A percentile compares a stretch with the other conserved stretches of the same genome.
Evolutionary conservation across 2,329 filamentous ascomycete species (phyloP).

Genomic region (Fusarium subglutinans): DNA sequence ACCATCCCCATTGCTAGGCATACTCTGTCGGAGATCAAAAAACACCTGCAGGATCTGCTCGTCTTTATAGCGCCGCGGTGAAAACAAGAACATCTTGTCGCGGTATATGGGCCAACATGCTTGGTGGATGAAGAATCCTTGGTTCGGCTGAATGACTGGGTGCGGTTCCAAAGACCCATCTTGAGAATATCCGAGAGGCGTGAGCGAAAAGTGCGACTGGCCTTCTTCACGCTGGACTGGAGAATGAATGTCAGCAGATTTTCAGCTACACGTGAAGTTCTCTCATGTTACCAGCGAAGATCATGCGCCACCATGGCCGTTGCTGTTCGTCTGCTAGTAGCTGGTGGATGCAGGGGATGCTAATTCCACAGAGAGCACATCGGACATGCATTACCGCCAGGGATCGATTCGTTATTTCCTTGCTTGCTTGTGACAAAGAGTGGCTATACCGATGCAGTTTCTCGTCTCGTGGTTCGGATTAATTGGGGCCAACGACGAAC

Average conservation of each 20-base stretch:
- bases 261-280: no score
- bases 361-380: background rate
- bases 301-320: background rate
- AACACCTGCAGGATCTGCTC: background rate
- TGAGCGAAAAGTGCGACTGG: background rate
- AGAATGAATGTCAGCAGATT: background rate
- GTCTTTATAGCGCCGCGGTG: background rate
- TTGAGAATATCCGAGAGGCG: background rate
- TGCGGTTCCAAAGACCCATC: background rate
- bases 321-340: no score
- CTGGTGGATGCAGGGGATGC: background rate
- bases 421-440: background rate
- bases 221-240: background rate
- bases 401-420: background rate
- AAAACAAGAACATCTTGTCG: background rate
- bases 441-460: background rate
- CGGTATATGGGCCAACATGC: background rate
- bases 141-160: rapidly evolving
- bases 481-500: background rate
- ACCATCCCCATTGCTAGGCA: background rate
- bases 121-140: background rate
- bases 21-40: background rate
- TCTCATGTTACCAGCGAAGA: background rate
- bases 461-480: background rate
- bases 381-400: background rate